phyloP scores from a whole-genome alignment of 306 rosid genomes.

The Gleditsia sinensis region DNA sequence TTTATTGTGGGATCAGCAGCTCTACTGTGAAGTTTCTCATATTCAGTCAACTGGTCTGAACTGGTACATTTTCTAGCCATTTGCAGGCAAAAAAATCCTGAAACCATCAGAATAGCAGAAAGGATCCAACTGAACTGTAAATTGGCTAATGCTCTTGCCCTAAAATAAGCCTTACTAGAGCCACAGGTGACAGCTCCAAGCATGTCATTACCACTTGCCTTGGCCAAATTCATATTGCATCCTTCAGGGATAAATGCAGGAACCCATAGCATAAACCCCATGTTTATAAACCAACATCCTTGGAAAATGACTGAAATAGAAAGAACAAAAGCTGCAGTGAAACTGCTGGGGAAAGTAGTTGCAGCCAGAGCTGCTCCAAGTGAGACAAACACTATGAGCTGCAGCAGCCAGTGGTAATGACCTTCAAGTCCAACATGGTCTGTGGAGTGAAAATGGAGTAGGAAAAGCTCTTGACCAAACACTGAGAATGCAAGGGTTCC shows the following conservation, averaged over 20 bases:
- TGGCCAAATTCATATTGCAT: slow-evolving; percentile 44
- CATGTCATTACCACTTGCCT: slow-evolving; percentile 37
- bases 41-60: slow-evolving; percentile 47
- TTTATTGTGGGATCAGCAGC: slow-evolving; percentile 48
- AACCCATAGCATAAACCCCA: slow-evolving; percentile 81
- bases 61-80: slow-evolving; percentile 49
- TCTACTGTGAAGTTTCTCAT: slow-evolving; percentile 70
- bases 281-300: slow-evolving; percentile 92
- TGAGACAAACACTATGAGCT: slow-evolving; percentile 72
- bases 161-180: slow-evolving; percentile 60
- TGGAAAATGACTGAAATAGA: slow-evolving; percentile 74
- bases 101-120: slow-evolving; percentile 57
- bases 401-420: slow-evolving; percentile 85
- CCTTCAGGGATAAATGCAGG: slow-evolving; percentile 75
- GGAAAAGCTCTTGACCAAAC: slow-evolving; percentile 81
- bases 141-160: slow-evolving; percentile 86
- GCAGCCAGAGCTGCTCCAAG: slow-evolving; percentile 56
- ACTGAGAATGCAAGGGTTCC: slow-evolving; percentile 75
- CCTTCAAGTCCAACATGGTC: slow-evolving; percentile 95
- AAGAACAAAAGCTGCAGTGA: slow-evolving; percentile 74
- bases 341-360: slow-evolving; percentile 64
- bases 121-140: slow-evolving; percentile 92
- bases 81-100: slow-evolving; percentile 61
- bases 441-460: slow-evolving; percentile 89
- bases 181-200: slow-evolving; percentile 69